Evolutionary conservation across 2,329 filamentous ascomycete species (phyloP).

Genomic region (Orbilia javanica): DNA sequence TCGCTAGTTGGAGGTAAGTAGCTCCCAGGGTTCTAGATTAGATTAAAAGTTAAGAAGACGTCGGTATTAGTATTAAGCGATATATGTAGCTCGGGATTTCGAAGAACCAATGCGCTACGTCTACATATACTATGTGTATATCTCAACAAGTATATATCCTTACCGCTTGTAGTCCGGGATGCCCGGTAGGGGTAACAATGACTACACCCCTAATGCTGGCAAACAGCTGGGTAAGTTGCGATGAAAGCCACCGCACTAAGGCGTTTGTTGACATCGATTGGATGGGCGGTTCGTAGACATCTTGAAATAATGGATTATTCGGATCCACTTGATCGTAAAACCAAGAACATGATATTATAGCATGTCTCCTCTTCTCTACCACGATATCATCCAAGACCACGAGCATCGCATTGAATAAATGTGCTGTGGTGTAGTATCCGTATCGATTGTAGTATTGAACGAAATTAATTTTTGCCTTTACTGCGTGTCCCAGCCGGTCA

Average conservation of each 20-base stretch:
- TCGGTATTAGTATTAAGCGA: no score
- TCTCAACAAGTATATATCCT: no score
- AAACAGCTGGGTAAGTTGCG: not conserved
- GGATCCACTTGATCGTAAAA: constrained; percentile 3
- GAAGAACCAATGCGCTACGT: no score
- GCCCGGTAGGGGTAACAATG: not conserved
- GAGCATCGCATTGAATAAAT: not conserved
- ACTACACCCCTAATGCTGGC: not conserved
- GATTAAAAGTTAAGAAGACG: not conserved
- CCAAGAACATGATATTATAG: constrained; percentile 2
- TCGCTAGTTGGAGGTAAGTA: not conserved
- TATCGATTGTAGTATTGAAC: not conserved
- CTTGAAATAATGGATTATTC: not conserved
- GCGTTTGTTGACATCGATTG: not conserved
- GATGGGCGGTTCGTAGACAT: not conserved
- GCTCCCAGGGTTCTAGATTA: not conserved
- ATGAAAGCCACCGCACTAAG: not conserved
- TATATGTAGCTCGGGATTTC: not conserved
- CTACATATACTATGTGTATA: no score
- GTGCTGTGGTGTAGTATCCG: not conserved
- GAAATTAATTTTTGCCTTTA: not conserved
- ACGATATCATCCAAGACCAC: not conserved
- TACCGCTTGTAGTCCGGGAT: no score
- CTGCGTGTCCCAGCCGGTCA: not conserved
- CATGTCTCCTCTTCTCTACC: not conserved